These are phyloP conservation scores for Exophiala bonariae DNA, from an alignment of 2,329 filamentous ascomycete species.

Conservation along the genomic window DNA sequence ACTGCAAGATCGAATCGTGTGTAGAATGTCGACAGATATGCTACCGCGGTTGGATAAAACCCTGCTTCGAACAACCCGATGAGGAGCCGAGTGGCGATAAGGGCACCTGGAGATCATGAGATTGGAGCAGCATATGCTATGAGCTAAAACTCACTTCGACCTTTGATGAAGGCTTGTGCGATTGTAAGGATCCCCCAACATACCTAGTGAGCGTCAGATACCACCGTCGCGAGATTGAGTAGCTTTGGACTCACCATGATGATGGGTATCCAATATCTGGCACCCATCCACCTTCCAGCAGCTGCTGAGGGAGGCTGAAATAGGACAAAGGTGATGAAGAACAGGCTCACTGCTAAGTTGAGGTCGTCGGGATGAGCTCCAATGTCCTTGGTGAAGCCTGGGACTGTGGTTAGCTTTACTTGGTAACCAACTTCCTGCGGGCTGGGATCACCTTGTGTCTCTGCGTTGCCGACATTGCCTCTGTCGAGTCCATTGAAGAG, in stretches of 20 bases:
- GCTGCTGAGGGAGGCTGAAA: slow-evolving; percentile 57
- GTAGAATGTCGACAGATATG: slow-evolving; percentile 56
- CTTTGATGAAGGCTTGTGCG: slow-evolving; percentile 47
- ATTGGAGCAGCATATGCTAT: slow-evolving; percentile 37
- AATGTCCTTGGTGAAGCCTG: slow-evolving; percentile 55
- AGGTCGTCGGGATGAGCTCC: slow-evolving; percentile 54
- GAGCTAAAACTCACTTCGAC: slow-evolving; percentile 47
- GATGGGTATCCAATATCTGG: slow-evolving; percentile 56
- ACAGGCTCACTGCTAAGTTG: slow-evolving; percentile 57
- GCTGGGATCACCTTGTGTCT: slow-evolving; percentile 40
- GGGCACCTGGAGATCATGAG: slow-evolving; percentile 1
- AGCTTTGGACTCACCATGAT: slow-evolving; percentile 48
- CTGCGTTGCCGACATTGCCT: slow-evolving; percentile 56
- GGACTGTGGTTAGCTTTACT: slow-evolving; percentile 31
- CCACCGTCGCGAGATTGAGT: neutral
- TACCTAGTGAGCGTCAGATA: neutral
- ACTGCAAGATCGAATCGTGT: slow-evolving; percentile 42
- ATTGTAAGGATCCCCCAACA: slow-evolving; percentile 53
- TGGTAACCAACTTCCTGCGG: too few relatives aligned
- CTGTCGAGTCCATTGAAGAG: slow-evolving; percentile 56
- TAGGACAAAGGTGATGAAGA: slow-evolving; percentile 61
- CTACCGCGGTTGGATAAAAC: slow-evolving; percentile 51
- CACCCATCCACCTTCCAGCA: slow-evolving; percentile 41
- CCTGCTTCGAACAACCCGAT: slow-evolving; percentile 36
- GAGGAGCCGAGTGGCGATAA: slow-evolving; percentile 30